phyloP scores from a whole-genome alignment of 305 asterid genomes.

The Solanum hybrid region DNA sequence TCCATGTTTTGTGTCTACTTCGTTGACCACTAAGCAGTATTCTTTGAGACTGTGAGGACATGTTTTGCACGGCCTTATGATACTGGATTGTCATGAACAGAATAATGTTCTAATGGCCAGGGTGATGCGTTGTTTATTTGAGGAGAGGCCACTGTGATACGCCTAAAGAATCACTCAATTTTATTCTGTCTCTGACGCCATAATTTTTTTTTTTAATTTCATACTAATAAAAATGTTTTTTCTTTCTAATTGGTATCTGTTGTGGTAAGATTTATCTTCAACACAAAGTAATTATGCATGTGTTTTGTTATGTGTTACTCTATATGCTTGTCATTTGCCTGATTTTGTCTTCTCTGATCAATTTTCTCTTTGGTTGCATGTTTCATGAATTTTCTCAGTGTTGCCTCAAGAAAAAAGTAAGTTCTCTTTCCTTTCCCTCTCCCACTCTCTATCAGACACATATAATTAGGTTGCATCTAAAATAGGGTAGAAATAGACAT shows the following conservation, averaged over 20 bases:
- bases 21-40: background rate
- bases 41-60: background rate
- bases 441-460: conserved; percentile 8
- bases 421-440: conserved; percentile 20
- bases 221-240: background rate
- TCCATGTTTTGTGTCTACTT: background rate
- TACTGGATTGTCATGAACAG: background rate
- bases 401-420: conserved; percentile 81
- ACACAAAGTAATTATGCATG: conserved; percentile 3
- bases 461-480: background rate
- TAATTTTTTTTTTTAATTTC: background rate
- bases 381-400: conserved; percentile 41
- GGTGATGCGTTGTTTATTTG: background rate
- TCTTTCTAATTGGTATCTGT: background rate
- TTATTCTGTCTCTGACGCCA: background rate
- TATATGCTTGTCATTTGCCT: background rate
- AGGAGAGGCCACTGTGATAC: background rate
- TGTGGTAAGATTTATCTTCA: background rate
- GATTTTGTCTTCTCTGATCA: conserved; percentile 3
- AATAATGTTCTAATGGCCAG: background rate
- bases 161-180: background rate
- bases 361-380: conserved; percentile 40
- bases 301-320: conserved; percentile 16
- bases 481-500: background rate
- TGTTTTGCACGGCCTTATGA: background rate